phyloP scores from a whole-genome alignment of 176 grass and related monocot genomes.

The Otatea glauca region DNA sequence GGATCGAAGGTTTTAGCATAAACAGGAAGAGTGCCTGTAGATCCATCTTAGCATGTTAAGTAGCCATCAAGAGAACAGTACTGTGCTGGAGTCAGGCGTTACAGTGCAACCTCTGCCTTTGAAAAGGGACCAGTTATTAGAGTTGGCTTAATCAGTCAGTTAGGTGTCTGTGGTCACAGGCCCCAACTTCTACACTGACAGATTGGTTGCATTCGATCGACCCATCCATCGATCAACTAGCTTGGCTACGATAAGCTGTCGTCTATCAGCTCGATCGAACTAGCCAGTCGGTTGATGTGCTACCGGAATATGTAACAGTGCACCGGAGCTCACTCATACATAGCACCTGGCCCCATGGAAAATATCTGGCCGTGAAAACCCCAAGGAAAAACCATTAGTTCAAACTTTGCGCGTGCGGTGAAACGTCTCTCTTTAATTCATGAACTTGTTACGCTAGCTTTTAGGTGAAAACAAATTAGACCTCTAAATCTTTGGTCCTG shows the following conservation, averaged over 20 bases:
- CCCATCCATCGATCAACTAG: background rate
- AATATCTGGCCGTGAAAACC: background rate
- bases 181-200: constrained; percentile 1
- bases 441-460: background rate
- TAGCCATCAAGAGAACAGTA: background rate
- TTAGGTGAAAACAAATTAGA: constrained; percentile 27
- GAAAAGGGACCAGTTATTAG: constrained; percentile 42
- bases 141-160: constrained; percentile 32
- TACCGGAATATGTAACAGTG: constrained; percentile 7
- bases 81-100: constrained; percentile 37
- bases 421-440: constrained; percentile 20
- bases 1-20: background rate
- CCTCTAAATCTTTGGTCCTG: background rate
- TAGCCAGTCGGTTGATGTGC: constrained; percentile 2
- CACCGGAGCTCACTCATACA: background rate
- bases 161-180: constrained; percentile 47
- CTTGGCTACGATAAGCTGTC: constrained; percentile 34
- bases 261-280: background rate
- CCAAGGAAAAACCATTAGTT: background rate
- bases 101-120: constrained; percentile 19
- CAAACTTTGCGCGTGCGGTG: constrained; percentile 5
- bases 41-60: background rate
- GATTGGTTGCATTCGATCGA: constrained; percentile 24
- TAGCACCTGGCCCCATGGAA: background rate
- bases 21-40: background rate